Base-by-base conservation (phyloP, 2,329 filamentous ascomycete species). In the Beauveria varroae region DNA sequence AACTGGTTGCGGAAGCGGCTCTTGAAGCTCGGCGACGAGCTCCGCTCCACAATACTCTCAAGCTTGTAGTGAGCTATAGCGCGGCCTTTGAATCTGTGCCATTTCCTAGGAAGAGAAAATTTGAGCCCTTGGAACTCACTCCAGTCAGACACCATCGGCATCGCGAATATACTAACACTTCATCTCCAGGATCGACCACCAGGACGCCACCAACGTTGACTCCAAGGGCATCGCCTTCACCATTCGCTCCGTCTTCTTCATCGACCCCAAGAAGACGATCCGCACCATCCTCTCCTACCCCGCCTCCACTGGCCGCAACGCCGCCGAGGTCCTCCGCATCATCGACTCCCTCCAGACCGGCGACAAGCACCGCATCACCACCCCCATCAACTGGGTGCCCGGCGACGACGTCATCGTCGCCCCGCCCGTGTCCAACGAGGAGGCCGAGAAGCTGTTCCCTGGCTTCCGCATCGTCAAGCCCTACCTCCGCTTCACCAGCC, bases 391-490 rank as follows among this genome's bases (percentile, higher is more conserved):
- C 81, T 96, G 92, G 92, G 80, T 87, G 44, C 86, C 86, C 50
- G 92, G 92, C 60, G 89, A 96, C 70, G 92, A 97, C 73, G 93
- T 96, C 68, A 96, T 97, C 72, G 90, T 97, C 65, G 91, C 92
- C 72, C 91, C 92, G 52, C 81, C 81, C 64, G 86, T 96, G 73
- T 88, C 85, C 74, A 92, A 91, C 65, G 89, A 90, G 75, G 88
- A 95, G 78, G 93, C 92, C 72, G 88, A 87, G 83, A 86, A 88
- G 78, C 86, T 96, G 72, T 96, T 96, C 82, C 90, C 90, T 65
- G 82, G 93, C 65, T 84, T 86, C 76, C 80, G 81, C 71, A 81
- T 82, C 66, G 82, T 87, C 74, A 87, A 87, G 81, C 84, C 84
- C 61, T 89, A 93, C 77, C 80, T 93, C 72, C 82, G 89, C 73